Evolutionary conservation across 768 basidiomycete species (phyloP), one percentile per base, ranked within the genome.

Genomic region (Lactifluus hygrophoroides): DNA sequence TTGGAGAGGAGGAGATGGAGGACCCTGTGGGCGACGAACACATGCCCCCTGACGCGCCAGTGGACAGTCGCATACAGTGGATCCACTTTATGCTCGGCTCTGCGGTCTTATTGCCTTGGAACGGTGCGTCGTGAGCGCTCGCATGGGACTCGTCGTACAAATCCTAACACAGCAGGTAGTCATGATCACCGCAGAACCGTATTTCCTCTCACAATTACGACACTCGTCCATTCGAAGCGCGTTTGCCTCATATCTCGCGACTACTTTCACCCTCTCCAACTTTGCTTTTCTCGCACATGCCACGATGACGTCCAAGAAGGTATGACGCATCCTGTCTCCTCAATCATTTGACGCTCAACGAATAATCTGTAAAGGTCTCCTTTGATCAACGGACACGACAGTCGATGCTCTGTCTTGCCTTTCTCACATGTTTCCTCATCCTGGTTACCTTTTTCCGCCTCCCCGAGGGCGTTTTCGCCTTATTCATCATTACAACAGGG

Each of bases 41-140:
- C 25, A n/a, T 38, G 1, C 32, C 38, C 21, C 48, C 42, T 1
- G 34, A 25, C 5, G 64, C 61, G 17, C 72, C 66, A 55, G 71
- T 75, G 9, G 76, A 82, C 59, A 43, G 71, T 43, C 75, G 73
- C 46, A 77, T 85, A 65, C 70, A 73, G 50, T 85, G 84, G 82
- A 79, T 85, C 42, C 79, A 84, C 64, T 88, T 90, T 63, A 69
- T 87, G 23, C 70, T 94, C 17, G 91, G 93, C 3, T 85, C 85
- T 56, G 86, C 89, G 19, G 80, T 86, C 3, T 76, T 96, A 7
- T 71, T 96, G 17, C 85, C 90, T 28, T 96, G 93, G 93, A 95
- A 94, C 67, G 91, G 93, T 92, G 69, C 67, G 79, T 43, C 23
- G 5, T 10, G 17, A 65, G 10, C 19, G 10, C 35, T 28, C 47